Percentiles rank a stretch among this genome's conserved stretches.
These are phyloP conservation scores for Ophiostoma ulmi DNA, from an alignment of 2,329 filamentous ascomycete genomes.

Conservation along the genomic window DNA sequence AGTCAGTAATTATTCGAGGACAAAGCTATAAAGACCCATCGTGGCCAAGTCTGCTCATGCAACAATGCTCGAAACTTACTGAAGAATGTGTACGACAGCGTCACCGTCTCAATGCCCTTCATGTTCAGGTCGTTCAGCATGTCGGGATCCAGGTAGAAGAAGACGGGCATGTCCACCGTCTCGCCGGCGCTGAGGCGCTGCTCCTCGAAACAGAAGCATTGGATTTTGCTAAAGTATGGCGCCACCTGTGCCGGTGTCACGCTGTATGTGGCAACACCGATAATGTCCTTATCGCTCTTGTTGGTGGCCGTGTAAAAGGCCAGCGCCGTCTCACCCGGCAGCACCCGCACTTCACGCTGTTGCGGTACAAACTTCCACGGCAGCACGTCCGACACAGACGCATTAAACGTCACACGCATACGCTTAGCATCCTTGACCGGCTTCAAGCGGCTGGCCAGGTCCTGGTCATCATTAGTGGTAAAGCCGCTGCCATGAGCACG, in stretches of 20 bases:
- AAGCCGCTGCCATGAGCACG: conserved; percentile 67
- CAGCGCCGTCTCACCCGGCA: conserved; percentile 92
- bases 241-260: conserved; percentile 94
- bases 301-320: conserved; percentile 98
- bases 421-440: conserved; percentile 77
- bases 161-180: conserved; percentile 98
- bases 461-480: conserved; percentile 46
- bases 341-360: conserved; percentile 89
- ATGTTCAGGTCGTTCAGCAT: conserved; percentile 88
- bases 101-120: conserved; percentile 91
- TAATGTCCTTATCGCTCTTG: conserved; percentile 83
- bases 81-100: conserved; percentile 95
- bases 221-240: conserved; percentile 98
- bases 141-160: conserved; percentile 98
- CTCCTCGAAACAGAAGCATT: conserved; percentile 98
- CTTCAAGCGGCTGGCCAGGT: conserved; percentile 69
- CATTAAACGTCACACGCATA: conserved; percentile 92
- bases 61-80: conserved; percentile 57
- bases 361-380: conserved; percentile 98
- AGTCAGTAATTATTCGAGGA: neutral
- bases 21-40: neutral
- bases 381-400: conserved; percentile 87
- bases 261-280: conserved; percentile 95
- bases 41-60: too few relatives aligned
- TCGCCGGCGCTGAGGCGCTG: conserved; percentile 91